Conservation (phyloP, 495 filamentous ascomycete species). For the Durotheca rogersii region DNA sequence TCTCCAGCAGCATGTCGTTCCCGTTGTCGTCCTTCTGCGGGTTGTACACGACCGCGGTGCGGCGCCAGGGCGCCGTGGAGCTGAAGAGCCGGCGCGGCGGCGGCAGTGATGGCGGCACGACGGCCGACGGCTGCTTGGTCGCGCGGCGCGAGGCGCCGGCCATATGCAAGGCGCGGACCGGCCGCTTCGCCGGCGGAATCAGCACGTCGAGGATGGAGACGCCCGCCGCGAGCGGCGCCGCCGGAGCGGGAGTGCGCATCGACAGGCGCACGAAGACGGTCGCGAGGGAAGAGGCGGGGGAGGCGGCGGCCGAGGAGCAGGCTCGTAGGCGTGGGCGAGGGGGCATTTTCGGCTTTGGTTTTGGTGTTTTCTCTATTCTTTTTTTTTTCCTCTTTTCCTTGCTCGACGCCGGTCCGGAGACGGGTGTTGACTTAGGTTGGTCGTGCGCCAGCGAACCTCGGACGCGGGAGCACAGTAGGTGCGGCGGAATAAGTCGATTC, state of each 20-base stretch:
- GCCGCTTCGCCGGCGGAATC: constrained; percentile 36
- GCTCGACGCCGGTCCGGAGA: too few species aligned
- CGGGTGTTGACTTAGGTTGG: too few species aligned
- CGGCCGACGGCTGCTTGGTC: too few species aligned
- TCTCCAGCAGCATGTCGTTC: constrained; percentile 75
- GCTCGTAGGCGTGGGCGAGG: constrained; percentile 26
- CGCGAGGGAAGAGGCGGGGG: constrained; percentile 41
- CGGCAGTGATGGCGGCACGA: too few species aligned
- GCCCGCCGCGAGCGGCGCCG: constrained; percentile 9
- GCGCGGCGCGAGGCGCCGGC: constrained; percentile 4
- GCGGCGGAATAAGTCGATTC: background rate
- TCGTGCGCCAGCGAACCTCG: background rate
- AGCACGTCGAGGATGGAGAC: constrained; percentile 43
- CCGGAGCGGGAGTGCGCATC: constrained; percentile 31
- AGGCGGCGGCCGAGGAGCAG: constrained; percentile 34
- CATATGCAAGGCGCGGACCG: constrained; percentile 14
- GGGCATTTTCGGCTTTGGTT: constrained; percentile 40
- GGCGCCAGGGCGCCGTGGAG: constrained; percentile 29
- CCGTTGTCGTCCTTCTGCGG: constrained; percentile 73
- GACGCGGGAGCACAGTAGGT: too few species aligned
- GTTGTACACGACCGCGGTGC: constrained; percentile 56
- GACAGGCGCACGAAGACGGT: constrained; percentile 43
- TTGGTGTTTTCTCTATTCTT: too few species aligned
- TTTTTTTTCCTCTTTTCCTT: too few species aligned
- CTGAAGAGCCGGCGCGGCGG: constrained; percentile 30